A percentile compares a stretch with the other conserved stretches of the same genome.
Conservation (phyloP, 139 green algal species). For the Marvania coccoides region DNA sequence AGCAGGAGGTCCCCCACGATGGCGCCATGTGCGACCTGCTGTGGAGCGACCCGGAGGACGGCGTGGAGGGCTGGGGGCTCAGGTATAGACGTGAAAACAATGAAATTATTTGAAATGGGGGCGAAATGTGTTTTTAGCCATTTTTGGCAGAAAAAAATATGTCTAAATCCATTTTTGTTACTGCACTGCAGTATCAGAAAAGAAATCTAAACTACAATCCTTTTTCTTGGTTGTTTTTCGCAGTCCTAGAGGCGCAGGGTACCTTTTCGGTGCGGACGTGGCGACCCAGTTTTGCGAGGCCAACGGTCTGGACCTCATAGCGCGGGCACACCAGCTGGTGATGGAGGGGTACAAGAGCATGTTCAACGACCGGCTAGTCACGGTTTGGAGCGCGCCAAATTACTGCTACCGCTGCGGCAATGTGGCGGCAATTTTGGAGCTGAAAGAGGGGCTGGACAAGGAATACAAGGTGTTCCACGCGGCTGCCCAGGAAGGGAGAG, state of each 20-base stretch:
- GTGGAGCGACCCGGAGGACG: conserved; percentile 93
- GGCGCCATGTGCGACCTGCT: conserved; percentile 99
- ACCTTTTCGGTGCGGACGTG: conserved; percentile 95
- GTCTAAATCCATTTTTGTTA: too few relatives aligned
- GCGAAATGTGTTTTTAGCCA: neutral
- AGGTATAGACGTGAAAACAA: too few relatives aligned
- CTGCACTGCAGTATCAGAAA: too few relatives aligned
- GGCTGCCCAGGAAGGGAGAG: neutral
- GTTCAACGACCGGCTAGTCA: conserved; percentile 94
- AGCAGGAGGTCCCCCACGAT: conserved; percentile 98
- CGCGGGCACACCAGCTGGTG: conserved; percentile 92
- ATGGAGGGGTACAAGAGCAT: conserved; percentile 99
- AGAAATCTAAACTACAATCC: too few relatives aligned
- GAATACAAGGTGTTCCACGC: conserved; percentile 51
- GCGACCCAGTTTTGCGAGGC: conserved; percentile 74
- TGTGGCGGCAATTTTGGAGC: conserved; percentile 93
- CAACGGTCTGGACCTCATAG: conserved; percentile 80
- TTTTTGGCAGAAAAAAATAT: too few relatives aligned
- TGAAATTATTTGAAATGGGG: conserved; percentile 54
- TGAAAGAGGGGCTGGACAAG: conserved; percentile 84
- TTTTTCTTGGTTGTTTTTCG: too few relatives aligned
- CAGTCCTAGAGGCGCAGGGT: conserved; percentile 74
- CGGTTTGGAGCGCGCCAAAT: conserved; percentile 97
- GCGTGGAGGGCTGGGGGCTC: conserved; percentile 92
- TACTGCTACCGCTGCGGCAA: conserved; percentile 99